These are phyloP conservation scores for Babesia microti DNA, from an alignment of 169 alveolate species.

Conservation along the genomic window DNA sequence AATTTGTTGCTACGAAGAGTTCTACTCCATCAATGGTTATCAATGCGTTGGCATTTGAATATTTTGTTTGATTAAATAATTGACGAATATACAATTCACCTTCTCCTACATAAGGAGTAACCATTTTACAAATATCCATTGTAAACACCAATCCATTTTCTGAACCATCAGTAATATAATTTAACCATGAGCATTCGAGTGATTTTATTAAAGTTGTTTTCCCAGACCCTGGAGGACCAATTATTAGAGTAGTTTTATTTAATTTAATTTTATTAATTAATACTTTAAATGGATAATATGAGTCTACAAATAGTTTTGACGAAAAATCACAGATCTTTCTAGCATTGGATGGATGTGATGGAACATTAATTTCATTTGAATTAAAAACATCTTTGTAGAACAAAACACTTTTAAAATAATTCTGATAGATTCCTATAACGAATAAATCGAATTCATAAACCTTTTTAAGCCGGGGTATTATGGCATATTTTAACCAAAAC, in stretches of 20 bases:
- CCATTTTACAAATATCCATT: slow-evolving; percentile 27
- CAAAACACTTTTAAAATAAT: slow-evolving; percentile 3
- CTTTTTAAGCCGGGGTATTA: slow-evolving; percentile 8
- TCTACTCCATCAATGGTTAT: slow-evolving; percentile 32
- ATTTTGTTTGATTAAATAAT: slow-evolving; percentile 20
- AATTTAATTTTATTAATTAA: slow-evolving; percentile 4
- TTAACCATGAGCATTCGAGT: neutral
- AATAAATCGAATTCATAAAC: slow-evolving; percentile 2
- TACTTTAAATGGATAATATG: slow-evolving; percentile 30
- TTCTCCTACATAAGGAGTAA: slow-evolving; percentile 36
- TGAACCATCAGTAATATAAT: neutral
- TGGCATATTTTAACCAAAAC: slow-evolving; percentile 20
- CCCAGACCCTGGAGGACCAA: slow-evolving; percentile 28
- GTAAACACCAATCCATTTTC: slow-evolving; percentile 9
- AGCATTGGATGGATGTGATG: no score
- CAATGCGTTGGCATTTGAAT: slow-evolving; percentile 31
- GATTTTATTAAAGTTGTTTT: slow-evolving; percentile 29
- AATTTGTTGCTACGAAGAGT: slow-evolving; percentile 5
- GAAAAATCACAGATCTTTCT: no score
- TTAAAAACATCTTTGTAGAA: slow-evolving; percentile 28
- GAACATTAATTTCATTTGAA: no score
- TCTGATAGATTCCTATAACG: slow-evolving; percentile 22
- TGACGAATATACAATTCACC: slow-evolving; percentile 29
- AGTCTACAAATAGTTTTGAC: slow-evolving; percentile 1
- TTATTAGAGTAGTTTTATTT: slow-evolving; percentile 11